A percentile compares a stretch with the other conserved stretches of the same genome.
Evolutionary conservation across 176 grass and related monocot genomes (phyloP).

Genomic region (Carex cristatella): DNA sequence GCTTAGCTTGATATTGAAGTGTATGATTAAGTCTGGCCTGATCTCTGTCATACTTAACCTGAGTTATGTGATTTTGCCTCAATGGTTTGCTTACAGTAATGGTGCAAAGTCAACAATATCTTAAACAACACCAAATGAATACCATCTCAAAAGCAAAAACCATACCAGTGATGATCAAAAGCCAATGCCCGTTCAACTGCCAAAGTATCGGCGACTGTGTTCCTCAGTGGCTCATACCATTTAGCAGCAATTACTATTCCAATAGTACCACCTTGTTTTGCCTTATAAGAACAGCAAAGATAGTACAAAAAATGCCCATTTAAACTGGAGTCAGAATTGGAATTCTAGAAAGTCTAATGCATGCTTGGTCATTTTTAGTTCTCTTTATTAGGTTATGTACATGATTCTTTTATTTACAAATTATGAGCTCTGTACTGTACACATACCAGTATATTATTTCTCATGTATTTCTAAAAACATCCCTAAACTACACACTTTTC

Average conservation of each 20-base stretch:
- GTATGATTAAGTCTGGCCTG: background rate
- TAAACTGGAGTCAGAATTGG: background rate
- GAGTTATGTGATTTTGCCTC: background rate
- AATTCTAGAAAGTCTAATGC: background rate
- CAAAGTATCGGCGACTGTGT: conserved; percentile 22
- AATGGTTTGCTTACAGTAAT: background rate
- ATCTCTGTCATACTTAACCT: background rate
- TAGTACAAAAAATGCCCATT: background rate
- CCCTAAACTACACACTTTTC: background rate
- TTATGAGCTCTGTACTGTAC: background rate
- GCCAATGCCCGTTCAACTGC: conserved; percentile 24
- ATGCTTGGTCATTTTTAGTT: background rate
- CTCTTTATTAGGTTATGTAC: background rate
- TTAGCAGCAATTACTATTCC: conserved; percentile 27
- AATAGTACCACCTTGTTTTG: conserved; percentile 40
- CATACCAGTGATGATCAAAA: conserved; percentile 35
- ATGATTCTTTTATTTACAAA: background rate
- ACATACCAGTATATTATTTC: background rate
- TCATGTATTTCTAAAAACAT: background rate
- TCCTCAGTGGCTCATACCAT: conserved; percentile 40
- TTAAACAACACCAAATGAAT: background rate
- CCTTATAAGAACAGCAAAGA: conserved; percentile 10
- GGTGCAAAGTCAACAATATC: background rate
- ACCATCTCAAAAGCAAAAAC: background rate
- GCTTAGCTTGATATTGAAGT: background rate